A percentile compares a stretch with the other conserved stretches of the same genome.
phyloP scores from a whole-genome alignment of 805 yeast species.

The Wilhelminamyces savonicus region DNA sequence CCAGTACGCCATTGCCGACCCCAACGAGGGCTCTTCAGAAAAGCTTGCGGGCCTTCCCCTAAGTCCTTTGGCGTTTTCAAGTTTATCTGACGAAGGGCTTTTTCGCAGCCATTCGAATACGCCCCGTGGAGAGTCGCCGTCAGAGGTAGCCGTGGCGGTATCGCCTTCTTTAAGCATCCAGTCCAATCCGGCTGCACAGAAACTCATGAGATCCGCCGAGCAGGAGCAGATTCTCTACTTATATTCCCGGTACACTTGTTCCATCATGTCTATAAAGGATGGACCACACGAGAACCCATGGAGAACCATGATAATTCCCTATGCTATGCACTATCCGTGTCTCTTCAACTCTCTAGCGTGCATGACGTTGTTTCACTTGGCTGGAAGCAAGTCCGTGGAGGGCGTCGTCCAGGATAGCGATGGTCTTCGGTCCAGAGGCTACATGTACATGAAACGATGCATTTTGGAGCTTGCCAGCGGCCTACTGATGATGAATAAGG shows the following conservation, averaged over 20 bases:
- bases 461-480: constrained; percentile 56
- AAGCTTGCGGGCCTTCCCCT: too few relatives aligned
- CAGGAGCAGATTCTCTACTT: constrained; percentile 30
- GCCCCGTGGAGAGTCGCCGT: too few relatives aligned
- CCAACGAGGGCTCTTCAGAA: too few relatives aligned
- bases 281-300: constrained; percentile 67
- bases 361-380: constrained; percentile 57
- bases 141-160: too few relatives aligned
- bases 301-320: constrained; percentile 51
- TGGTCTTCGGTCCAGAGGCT: constrained; percentile 42
- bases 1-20: too few relatives aligned
- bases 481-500: constrained; percentile 22
- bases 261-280: constrained; percentile 55
- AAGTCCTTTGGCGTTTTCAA: too few relatives aligned
- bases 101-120: too few relatives aligned
- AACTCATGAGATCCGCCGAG: constrained; percentile 20
- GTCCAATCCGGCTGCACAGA: too few relatives aligned
- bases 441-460: constrained; percentile 53
- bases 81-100: too few relatives aligned
- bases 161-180: too few relatives aligned
- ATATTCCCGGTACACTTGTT: constrained; percentile 31
- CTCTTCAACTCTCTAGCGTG: constrained; percentile 59
- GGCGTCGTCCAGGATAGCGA: constrained; percentile 39
- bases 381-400: constrained; percentile 22
- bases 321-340: constrained; percentile 50